Evolutionary conservation across 2,329 filamentous ascomycete genomes (phyloP).

Genomic region (Nothophoma quercina): DNA sequence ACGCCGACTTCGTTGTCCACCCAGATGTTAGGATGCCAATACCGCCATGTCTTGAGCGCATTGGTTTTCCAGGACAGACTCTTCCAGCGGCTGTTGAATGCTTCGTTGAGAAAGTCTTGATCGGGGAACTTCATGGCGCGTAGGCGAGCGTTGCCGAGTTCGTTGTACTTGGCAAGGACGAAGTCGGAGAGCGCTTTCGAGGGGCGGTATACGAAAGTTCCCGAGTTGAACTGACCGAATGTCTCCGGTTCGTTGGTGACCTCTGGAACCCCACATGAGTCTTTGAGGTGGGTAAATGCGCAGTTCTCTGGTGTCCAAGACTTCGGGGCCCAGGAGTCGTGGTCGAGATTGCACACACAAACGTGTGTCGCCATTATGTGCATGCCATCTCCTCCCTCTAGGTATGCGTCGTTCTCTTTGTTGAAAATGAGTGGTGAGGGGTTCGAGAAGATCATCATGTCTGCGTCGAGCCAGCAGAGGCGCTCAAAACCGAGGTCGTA

Average conservation of each 20-base stretch:
- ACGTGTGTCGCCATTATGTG: slow-evolving; percentile 59
- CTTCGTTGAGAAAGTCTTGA: slow-evolving; percentile 62
- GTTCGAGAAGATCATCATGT: slow-evolving; percentile 59
- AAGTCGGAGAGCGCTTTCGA: slow-evolving; percentile 47
- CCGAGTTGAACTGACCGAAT: slow-evolving; percentile 59
- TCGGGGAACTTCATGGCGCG: slow-evolving; percentile 60
- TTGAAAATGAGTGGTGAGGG: slow-evolving; percentile 51
- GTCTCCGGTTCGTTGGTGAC: slow-evolving; percentile 48
- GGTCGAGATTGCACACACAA: slow-evolving; percentile 62
- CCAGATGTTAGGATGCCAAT: slow-evolving; percentile 62
- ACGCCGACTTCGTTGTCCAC: slow-evolving; percentile 57
- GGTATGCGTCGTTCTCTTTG: slow-evolving; percentile 43
- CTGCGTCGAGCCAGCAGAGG: slow-evolving; percentile 61
- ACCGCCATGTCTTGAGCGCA: slow-evolving; percentile 62
- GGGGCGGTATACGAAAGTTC: slow-evolving; percentile 61
- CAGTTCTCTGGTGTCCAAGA: slow-evolving; percentile 60
- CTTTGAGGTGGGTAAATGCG: slow-evolving; percentile 54
- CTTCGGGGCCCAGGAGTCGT: slow-evolving; percentile 59
- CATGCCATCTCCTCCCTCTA: slow-evolving; percentile 30
- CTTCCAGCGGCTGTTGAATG: slow-evolving; percentile 56
- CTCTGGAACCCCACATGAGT: slow-evolving; percentile 41
- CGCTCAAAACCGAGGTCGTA: slow-evolving; percentile 41
- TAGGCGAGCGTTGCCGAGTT: slow-evolving; percentile 44
- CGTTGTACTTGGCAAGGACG: slow-evolving; percentile 53
- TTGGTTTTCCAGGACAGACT: slow-evolving; percentile 60